Evolutionary conservation across 805 yeast genomes (phyloP).

Genomic region (Metschnikowia cubensis): DNA sequence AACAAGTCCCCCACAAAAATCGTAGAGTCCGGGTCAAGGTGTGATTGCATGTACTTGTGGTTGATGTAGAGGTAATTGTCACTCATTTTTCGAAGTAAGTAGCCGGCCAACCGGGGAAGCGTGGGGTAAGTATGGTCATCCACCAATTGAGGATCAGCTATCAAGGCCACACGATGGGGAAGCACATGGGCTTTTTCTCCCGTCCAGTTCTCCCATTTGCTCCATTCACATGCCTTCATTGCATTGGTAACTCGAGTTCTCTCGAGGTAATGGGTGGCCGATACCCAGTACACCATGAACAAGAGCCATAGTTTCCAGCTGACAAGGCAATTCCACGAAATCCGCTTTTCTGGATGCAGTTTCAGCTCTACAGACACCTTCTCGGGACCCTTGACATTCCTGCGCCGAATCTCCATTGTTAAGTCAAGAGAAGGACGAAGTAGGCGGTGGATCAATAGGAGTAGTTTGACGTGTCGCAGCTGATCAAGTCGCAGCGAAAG

Average conservation of each 20-base stretch:
- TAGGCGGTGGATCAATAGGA: not conserved
- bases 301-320: conserved; percentile 3
- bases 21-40: conserved; percentile 68
- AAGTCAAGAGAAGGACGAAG: not conserved
- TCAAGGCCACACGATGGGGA: conserved; percentile 50
- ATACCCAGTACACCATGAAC: conserved; percentile 22
- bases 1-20: conserved; percentile 87
- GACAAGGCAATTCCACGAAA: not conserved
- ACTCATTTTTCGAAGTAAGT: conserved; percentile 55
- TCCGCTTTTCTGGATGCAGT: not conserved
- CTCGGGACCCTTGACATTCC: not conserved
- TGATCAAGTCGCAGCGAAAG: not conserved
- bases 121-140: conserved; percentile 86
- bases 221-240: conserved; percentile 47
- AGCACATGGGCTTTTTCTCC: conserved; percentile 15
- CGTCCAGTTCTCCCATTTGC: conserved; percentile 60
- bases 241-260: conserved; percentile 25
- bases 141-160: conserved; percentile 94
- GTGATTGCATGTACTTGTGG: conserved; percentile 53
- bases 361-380: not conserved
- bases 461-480: not conserved
- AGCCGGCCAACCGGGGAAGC: conserved; percentile 47
- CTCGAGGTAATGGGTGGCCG: conserved; percentile 30
- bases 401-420: not conserved
- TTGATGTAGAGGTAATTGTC: conserved; percentile 82